These are phyloP conservation scores for Colletotrichum sp. DNA, from an alignment of 2,329 filamentous ascomycete species.

Conservation along the genomic window DNA sequence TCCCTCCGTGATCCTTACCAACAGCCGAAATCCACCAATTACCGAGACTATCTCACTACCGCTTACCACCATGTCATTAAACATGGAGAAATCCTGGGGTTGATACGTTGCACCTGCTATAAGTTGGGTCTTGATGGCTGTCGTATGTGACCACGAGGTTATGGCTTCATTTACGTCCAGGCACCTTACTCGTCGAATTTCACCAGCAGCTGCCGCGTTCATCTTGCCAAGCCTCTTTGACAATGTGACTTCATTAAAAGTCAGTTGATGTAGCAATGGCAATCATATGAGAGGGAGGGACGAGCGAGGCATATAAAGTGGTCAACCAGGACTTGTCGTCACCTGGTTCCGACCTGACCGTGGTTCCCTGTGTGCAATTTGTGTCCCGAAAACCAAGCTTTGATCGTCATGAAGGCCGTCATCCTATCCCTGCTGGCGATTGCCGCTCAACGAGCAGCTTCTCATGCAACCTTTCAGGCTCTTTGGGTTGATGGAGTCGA, in stretches of 20 bases:
- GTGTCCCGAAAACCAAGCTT: background rate
- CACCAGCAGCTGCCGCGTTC: background rate
- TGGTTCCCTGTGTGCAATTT: background rate
- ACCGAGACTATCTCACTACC: background rate
- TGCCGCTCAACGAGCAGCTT: slow-evolving; percentile 40
- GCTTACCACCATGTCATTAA: background rate
- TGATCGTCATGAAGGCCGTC: slow-evolving; percentile 39
- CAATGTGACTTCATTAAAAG: background rate
- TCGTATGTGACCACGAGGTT: background rate
- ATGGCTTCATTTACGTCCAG: background rate
- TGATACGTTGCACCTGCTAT: background rate
- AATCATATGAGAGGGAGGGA: background rate
- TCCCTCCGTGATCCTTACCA: slow-evolving; percentile 1
- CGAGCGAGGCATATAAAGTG: background rate
- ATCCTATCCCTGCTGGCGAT: slow-evolving; percentile 35
- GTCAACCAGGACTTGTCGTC: background rate
- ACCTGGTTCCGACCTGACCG: background rate
- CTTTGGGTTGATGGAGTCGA: slow-evolving; percentile 46
- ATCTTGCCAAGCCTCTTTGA: background rate
- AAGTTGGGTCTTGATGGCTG: background rate
- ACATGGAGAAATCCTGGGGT: background rate
- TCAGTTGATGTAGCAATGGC: background rate
- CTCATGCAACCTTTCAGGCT: slow-evolving; percentile 58
- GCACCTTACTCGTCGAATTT: background rate
- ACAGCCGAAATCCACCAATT: slow-evolving; percentile 17